Percentiles rank a stretch among this genome's conserved stretches.
These are phyloP conservation scores for Serendipita sp. DNA, from an alignment of 768 basidiomycete species.

Conservation along the genomic window DNA sequence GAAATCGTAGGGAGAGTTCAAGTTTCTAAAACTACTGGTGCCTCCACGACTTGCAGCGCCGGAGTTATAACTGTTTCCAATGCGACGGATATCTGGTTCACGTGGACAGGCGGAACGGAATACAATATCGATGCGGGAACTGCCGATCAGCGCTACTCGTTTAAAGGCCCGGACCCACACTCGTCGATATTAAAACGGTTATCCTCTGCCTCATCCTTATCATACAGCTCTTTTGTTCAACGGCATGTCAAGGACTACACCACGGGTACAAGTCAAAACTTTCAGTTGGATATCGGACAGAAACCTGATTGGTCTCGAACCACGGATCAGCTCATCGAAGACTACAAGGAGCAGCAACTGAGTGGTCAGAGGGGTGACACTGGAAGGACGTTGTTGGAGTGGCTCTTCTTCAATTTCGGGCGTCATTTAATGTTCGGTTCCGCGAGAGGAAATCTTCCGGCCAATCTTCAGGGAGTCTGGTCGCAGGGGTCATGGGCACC, in stretches of 20 bases:
- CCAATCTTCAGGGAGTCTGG: constrained; percentile 67
- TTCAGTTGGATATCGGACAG: constrained; percentile 46
- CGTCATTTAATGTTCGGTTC: constrained; percentile 50
- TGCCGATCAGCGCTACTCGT: constrained; percentile 38
- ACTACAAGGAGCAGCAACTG: constrained; percentile 25
- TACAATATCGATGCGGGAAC: constrained; percentile 50
- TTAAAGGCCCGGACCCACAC: constrained; percentile 49
- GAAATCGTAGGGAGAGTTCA: constrained; percentile 42
- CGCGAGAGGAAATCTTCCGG: constrained; percentile 44
- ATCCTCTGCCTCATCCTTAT: constrained; percentile 12
- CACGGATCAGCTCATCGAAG: constrained; percentile 39
- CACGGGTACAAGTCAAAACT: constrained; percentile 21
- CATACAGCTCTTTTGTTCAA: constrained; percentile 27
- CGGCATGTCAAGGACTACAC: constrained; percentile 39
- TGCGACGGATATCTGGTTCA: constrained; percentile 42
- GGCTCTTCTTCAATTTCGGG: constrained; percentile 58
- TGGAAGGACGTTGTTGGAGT: constrained; percentile 54
- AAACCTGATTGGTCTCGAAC: constrained; percentile 32
- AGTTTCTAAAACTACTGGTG: constrained; percentile 16
- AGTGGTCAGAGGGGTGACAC: constrained; percentile 20
- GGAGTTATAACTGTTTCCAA: constrained; percentile 29
- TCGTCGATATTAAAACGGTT: constrained; percentile 26
- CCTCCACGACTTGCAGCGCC: constrained; percentile 23
- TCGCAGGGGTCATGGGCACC: constrained; percentile 35
- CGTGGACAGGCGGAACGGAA: constrained; percentile 62